Percentiles rank a stretch among this genome's conserved stretches.
phyloP scores from a whole-genome alignment of 192 early-diverging fungal genomes.

The Coemansia sp. region DNA sequence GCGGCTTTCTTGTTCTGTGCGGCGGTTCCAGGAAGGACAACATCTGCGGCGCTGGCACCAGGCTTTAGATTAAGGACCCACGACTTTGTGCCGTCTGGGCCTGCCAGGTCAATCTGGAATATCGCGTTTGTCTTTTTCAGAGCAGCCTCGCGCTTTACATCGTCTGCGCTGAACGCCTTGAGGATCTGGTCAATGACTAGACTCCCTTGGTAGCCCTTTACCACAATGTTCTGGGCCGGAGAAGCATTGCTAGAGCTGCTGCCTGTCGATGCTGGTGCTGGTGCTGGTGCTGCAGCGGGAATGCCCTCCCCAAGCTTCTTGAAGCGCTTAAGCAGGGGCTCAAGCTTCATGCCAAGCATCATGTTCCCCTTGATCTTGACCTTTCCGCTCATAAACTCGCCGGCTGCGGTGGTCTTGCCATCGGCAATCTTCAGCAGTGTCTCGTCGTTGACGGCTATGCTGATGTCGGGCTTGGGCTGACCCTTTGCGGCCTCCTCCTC shows the following conservation, averaged over 20 bases:
- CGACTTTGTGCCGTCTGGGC: conserved; percentile 62
- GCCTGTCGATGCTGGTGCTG: conserved; percentile 12
- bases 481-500: conserved; percentile 56
- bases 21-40: conserved; percentile 58
- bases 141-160: conserved; percentile 61
- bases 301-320: conserved; percentile 53
- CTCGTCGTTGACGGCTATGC: conserved; percentile 67
- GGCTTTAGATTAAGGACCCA: conserved; percentile 90
- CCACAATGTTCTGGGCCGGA: conserved; percentile 49
- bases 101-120: conserved; percentile 86
- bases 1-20: conserved; percentile 62
- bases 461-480: conserved; percentile 77
- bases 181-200: conserved; percentile 71
- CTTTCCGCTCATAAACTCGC: conserved; percentile 90
- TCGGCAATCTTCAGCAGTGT: conserved; percentile 79
- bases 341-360: conserved; percentile 73
- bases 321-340: conserved; percentile 62
- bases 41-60: conserved; percentile 59
- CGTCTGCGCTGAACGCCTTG: conserved; percentile 57
- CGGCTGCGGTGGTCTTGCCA: conserved; percentile 85
- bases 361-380: conserved; percentile 79
- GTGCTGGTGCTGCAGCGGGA: conserved; percentile 10
- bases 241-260: conserved; percentile 18
- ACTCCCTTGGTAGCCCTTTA: conserved; percentile 74
- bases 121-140: conserved; percentile 80